Base-by-base conservation (phyloP, 768 basidiomycete species). In the Auricularia sp. region DNA sequence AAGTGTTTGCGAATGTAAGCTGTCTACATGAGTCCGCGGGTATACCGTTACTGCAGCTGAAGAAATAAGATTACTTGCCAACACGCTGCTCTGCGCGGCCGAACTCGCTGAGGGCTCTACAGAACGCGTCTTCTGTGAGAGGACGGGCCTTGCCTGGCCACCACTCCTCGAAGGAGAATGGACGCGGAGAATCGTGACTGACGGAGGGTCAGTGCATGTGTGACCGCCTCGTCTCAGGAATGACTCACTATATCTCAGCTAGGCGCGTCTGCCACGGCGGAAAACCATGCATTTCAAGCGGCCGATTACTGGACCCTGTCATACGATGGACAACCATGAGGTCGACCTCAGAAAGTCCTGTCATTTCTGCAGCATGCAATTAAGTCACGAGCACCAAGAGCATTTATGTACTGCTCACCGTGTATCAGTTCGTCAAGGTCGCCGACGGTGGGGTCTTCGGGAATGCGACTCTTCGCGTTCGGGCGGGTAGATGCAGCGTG, bases 211-310 rank as follows among this genome's bases (percentile, higher is more conserved):
- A 16, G 51, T 45, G 35, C 39, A 42, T 54, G 39, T 45, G 56
- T 21, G 54, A 24, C 37, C 13, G 54, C 44, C 65, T 18, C 54
- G 65, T 36, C 5, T 54, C 18, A 13, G 35, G 61, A 39, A 29
- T 58, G 11, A 75, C 88, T 75, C 71, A 92, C 91, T 85, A 81
- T 66, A 93, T 85, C 73, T 93, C 91, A 56, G 89, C 89, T 51
- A 93, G 75, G 64, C 86, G 79, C n/a, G 86, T 83, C 69, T 93
- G 91, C 90, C 91, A 93, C 16, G 91, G 91, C 18, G 91, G 91
- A 69, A 88, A 92, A 3, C 87, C 88, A 68, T 87, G 76, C 24
- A 92, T 76, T 72, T 92, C 89, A 62, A 87, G 73, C 1, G 88
- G 84, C 29, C 76, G 70, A 45, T 70, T 72, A 44, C 75, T 74